Base-by-base conservation (phyloP, 306 rosid species). In the Sphenostylis stenocarpa region DNA sequence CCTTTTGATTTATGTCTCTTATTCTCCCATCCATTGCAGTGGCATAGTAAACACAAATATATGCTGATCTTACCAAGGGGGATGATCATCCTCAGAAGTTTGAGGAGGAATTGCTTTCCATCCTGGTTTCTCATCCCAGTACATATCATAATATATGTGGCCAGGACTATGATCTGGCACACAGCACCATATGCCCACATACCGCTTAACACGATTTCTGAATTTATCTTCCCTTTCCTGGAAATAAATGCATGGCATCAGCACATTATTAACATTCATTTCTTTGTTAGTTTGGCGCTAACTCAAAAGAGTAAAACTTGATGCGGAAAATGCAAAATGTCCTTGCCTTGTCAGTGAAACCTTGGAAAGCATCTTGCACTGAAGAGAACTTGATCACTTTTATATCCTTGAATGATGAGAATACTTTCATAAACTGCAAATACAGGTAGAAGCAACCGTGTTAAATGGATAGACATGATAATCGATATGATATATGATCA, bases 51-150 rank as follows among this genome's bases (percentile, higher is more conserved):
- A 80, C 23, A 78, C 1, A 48, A 70, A 14, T 7, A 39, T 16
- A 62, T 7, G 41, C 34, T 57, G 65, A 76, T 72, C 82, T 92
- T 75, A 92, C 52, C 77, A 80, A 31, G 96, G 97, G 13, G 97
- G 99, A 80, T 85, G 97, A 86, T 95, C 99, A 38, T 95, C 99
- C 78, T 84, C 86, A 0, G 87, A 58, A 14, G 86, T 83, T 81
- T 85, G 93, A 77, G 99, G 99, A 1, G 97, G 97, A 71, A 79
- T 41, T 6, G 99, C 85, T 81, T 87, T 92, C 99, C 99, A 92
- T 62, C 79, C 90, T 6, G 99, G 99, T 82, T 92, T 95, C 85
- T 92, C 97, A 69, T 95, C 99, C 97, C 99, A 95, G 78, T 90
- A 92, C 89, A 95, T 92, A 79, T 95, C 96, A 76, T 95, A 95